A percentile compares a stretch with the other conserved stretches of the same genome.
phyloP scores from a whole-genome alignment of 768 basidiomycete genomes.

The Gloeophyllum trabeum region DNA sequence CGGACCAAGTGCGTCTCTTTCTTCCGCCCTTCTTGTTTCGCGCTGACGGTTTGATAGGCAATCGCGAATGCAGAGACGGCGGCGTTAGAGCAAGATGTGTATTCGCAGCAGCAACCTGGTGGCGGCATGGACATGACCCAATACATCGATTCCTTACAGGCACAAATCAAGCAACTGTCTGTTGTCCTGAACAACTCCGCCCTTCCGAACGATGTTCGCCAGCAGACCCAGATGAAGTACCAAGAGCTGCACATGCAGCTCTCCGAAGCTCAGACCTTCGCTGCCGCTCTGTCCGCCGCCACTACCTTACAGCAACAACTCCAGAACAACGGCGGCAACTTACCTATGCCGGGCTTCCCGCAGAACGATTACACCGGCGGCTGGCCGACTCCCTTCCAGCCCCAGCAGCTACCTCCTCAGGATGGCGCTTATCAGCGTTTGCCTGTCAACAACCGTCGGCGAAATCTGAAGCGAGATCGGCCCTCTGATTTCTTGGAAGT shows the following conservation, averaged over 20 bases:
- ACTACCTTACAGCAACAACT: constrained; percentile 30
- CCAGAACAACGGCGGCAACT: not conserved
- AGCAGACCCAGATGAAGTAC: constrained; percentile 75
- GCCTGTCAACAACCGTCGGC: constrained; percentile 70
- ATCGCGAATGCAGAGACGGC: not conserved
- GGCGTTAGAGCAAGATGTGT: constrained; percentile 47
- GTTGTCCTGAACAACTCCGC: constrained; percentile 72
- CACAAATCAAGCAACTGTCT: constrained; percentile 72
- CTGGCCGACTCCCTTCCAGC: constrained; percentile 40
- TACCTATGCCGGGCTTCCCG: not conserved
- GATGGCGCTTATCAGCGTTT: constrained; percentile 85
- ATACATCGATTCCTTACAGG: constrained; percentile 68
- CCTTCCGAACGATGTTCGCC: constrained; percentile 60
- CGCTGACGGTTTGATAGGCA: not conserved
- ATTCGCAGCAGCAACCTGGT: constrained; percentile 61
- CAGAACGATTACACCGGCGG: constrained; percentile 28
- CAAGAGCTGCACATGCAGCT: constrained; percentile 73
- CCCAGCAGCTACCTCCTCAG: constrained; percentile 54
- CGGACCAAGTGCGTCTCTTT: no score
- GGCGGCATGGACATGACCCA: constrained; percentile 57
- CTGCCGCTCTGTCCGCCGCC: constrained; percentile 46
- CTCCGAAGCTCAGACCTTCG: constrained; percentile 67
- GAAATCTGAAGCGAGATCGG: constrained; percentile 70
- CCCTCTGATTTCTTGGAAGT: constrained; percentile 80
- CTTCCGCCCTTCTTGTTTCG: not conserved